Evolutionary conservation across 305 asterid species (phyloP), one percentile per base, ranked within the genome.

Genomic region (Solanum hybrid): DNA sequence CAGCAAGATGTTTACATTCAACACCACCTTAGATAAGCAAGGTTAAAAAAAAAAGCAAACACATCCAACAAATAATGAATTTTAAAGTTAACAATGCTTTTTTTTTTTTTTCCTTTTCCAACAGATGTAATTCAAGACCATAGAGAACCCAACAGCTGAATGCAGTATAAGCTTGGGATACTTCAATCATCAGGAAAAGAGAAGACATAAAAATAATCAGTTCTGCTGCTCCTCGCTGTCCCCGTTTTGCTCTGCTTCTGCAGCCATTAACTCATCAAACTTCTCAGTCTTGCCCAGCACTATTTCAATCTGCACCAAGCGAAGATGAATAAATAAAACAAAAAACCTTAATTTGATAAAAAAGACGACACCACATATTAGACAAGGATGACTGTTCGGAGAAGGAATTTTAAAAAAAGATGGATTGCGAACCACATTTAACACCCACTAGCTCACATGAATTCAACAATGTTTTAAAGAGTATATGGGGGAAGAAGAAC

Each of bases 231-330:
- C 92, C n/a, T 89, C 91, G 8, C 75, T 89, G 39, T 89, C 89
- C 29, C 86, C 94, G 26, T 46, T 89, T 75, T 88, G 89, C 20
- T 89, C 95, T 26, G 93, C 92, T 88, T 92, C 95, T 24, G 91
- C 93, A 6, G 95, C 93, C 93, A 93, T 93, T 88, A 93, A 81
- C 77, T 91, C 94, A 36, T 93, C 94, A 40, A 92, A 93, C n/a
- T 89, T 77, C 77, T 89, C 92, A 1, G 94, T 91, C 78, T 93
- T 93, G 29, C 93, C 95, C 51, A 93, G 86, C 76, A 88, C 42
- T 81, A 94, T 87, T 91, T 94, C 95, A 90, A 93, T 93, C 95
- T 94, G 74, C 91, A 89, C 61, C 40, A 83, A 46, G 16, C 40
- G 6, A 46, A 29, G 40, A 84, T 31, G 31, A 51, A 51, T n/a